Conservation (phyloP, 768 basidiomycete genomes). For the Exsudoporus frostii region DNA sequence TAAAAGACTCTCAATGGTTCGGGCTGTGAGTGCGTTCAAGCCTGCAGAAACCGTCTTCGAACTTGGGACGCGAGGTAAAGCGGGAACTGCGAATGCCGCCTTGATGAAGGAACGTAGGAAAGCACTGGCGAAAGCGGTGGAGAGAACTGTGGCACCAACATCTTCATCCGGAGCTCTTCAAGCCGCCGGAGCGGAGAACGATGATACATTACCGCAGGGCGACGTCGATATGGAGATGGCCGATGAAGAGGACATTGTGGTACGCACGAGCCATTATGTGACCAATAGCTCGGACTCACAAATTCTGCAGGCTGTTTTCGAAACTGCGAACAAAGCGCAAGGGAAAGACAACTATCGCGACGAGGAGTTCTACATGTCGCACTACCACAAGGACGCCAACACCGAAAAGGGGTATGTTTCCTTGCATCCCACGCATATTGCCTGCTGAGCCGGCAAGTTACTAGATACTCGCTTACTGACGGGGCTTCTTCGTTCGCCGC, state of each 20-base stretch:
- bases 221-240: constrained; percentile 60
- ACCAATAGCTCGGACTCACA: constrained; percentile 2
- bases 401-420: constrained; percentile 85
- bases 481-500: constrained; percentile 83
- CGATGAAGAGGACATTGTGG: constrained; percentile 73
- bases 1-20: constrained; percentile 63
- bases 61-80: constrained; percentile 69
- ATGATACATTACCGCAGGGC: constrained; percentile 25
- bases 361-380: constrained; percentile 86
- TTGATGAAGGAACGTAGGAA: constrained; percentile 90
- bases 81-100: constrained; percentile 52
- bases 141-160: constrained; percentile 39
- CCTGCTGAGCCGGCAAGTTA: not conserved
- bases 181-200: constrained; percentile 34
- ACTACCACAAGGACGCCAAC: constrained; percentile 82
- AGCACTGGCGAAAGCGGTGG: constrained; percentile 63
- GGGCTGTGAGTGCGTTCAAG: constrained; percentile 74
- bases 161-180: constrained; percentile 29
- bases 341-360: constrained; percentile 61
- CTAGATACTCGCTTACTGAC: constrained; percentile 84
- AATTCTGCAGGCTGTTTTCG: constrained; percentile 59
- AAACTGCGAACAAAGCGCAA: constrained; percentile 44
- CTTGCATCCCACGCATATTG: not conserved
- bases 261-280: constrained; percentile 30
- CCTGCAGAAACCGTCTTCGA: constrained; percentile 93